Base-by-base conservation (phyloP, 2,329 filamentous ascomycete species). In the Ceratocystis papillata region DNA sequence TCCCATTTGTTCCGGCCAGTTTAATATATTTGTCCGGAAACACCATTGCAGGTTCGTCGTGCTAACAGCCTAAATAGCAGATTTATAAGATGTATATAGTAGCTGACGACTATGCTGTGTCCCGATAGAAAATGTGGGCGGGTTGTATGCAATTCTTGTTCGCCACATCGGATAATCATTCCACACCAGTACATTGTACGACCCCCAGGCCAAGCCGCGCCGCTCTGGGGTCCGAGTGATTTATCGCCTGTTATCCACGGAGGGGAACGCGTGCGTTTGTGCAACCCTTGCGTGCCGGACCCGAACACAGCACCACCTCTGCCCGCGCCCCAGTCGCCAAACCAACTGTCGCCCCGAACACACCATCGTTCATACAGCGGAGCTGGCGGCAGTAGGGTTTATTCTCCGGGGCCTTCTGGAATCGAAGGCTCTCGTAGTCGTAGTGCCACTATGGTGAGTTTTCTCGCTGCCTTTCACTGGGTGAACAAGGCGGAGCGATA, bases 141-240 rank as follows among this genome's bases (percentile, higher is more conserved):
- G 68, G 92, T 97, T 7, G 93, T 97, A 28, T 97, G 93, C 75
- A 86, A 87, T 67, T 81, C 85, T 22, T 97, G 93, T 77, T 96
- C 93, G 2, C 93, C 93, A 2, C 93, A 97, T 75, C 85, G 91
- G 68, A 97, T 97, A 73, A 96, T 89, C 2, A 96, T 97, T 69
- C 93, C 93, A 0, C 84, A 92, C 70, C 89, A 94, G 73, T 97
- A 90, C 74, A 96, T 97, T 70, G 91, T 96, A 30, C 87, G 87
- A 61, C 88, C 89, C 2, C 87, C 88, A 0, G 79, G 74, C 66
- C 67, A 68, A 44, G 59, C 45, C n/a, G 50, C 20, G 17, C 62
- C 59, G 6, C 63, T 44, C 5, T 67, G 62, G 63, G 60, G 50
- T 30, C 50, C 59, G 10, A 59, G 63, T 41, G 67, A 68, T 44